These are phyloP conservation scores for Malassezia arunalokei DNA, from an alignment of 1,284 basidiomycete species.

Conservation along the genomic window DNA sequence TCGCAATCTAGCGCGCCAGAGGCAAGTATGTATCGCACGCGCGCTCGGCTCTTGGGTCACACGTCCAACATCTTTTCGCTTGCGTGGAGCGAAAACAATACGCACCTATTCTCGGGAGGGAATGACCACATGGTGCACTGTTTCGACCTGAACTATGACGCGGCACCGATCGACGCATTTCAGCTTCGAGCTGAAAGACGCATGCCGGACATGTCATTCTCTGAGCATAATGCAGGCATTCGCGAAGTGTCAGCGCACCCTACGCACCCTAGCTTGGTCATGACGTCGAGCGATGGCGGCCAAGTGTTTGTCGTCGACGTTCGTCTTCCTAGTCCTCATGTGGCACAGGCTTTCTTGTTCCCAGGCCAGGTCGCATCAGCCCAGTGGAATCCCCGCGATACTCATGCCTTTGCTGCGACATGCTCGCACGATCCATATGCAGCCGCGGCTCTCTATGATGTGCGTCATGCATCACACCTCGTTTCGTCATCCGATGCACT, in stretches of 20 bases:
- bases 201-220: background rate
- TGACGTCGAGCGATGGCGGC: constrained; percentile 12
- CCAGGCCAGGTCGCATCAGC: constrained; percentile 10
- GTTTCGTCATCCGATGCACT: constrained; percentile 1
- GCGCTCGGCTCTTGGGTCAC: constrained; percentile 11
- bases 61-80: constrained; percentile 14
- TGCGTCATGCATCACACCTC: background rate
- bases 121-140: constrained; percentile 11
- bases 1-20: background rate
- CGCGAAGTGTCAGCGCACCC: constrained; percentile 17
- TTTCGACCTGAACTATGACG: constrained; percentile 13
- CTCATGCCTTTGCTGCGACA: constrained; percentile 11
- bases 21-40: constrained; percentile 7
- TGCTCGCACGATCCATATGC: constrained; percentile 1
- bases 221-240: constrained; percentile 6
- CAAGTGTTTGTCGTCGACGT: constrained; percentile 13
- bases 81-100: constrained; percentile 10
- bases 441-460: constrained; percentile 11
- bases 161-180: background rate
- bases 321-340: constrained; percentile 5
- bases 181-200: background rate
- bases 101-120: constrained; percentile 7
- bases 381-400: constrained; percentile 17
- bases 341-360: constrained; percentile 6
- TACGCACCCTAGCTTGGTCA: constrained; percentile 5